Evolutionary conservation across 2,329 filamentous ascomycete genomes (phyloP).

Genomic region (Pestalotiopsis fici): DNA sequence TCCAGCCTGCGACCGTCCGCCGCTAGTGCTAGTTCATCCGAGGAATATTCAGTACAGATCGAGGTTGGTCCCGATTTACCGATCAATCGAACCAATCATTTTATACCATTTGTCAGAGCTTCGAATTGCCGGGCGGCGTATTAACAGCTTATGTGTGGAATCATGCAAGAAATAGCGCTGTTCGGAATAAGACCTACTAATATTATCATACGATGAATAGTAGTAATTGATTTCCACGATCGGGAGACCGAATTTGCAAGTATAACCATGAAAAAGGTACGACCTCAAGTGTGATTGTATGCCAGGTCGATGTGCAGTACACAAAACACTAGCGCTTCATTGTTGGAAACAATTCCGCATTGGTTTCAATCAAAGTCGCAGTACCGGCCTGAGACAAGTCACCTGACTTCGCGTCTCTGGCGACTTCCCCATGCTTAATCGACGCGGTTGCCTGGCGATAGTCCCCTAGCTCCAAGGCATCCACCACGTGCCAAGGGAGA

Average conservation of each 20-base stretch:
- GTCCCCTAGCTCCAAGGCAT: conserved; percentile 3
- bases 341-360: background rate
- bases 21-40: background rate
- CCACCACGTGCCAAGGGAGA: background rate
- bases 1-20: background rate
- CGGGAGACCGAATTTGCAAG: too few species aligned
- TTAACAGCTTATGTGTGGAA: background rate
- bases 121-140: background rate
- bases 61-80: background rate
- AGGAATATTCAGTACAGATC: background rate
- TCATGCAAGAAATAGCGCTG: background rate
- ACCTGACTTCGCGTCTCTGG: conserved; percentile 9
- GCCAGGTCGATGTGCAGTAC: background rate
- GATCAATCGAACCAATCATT: conserved; percentile 1
- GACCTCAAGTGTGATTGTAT: too few species aligned
- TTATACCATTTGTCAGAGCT: background rate
- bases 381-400: background rate
- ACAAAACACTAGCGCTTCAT: background rate
- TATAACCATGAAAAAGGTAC: background rate
- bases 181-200: background rate
- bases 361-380: background rate
- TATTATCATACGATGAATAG: background rate
- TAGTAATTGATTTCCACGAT: background rate
- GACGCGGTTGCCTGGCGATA: conserved; percentile 10
- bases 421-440: background rate